Evolutionary conservation across 495 filamentous ascomycete genomes (phyloP).

Genomic region (Parathielavia hyrcaniae): DNA sequence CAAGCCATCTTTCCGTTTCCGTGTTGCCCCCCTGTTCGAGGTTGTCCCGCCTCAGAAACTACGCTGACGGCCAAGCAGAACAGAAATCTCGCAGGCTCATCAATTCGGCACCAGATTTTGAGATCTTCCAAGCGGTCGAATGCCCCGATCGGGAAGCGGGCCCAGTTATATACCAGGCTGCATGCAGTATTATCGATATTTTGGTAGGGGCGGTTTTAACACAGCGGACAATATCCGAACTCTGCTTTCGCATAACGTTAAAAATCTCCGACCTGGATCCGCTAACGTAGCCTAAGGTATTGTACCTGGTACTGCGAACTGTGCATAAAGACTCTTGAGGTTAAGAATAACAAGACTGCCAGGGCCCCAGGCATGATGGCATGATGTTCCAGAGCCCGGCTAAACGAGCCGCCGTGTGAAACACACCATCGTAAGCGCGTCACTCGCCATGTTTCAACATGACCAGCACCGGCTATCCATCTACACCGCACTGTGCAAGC

Average conservation of each 20-base stretch:
- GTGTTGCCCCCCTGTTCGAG: neutral
- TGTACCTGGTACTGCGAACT: neutral
- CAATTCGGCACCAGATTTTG: neutral
- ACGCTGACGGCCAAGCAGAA: neutral
- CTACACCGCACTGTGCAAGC: neutral
- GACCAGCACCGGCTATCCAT: neutral
- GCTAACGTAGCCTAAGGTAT: no score
- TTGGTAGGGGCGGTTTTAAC: no score
- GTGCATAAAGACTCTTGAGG: neutral
- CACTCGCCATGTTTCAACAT: constrained; percentile 6
- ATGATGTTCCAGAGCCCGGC: no score
- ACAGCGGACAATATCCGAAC: no score
- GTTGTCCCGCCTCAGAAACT: neutral
- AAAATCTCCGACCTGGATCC: no score
- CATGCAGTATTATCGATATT: constrained; percentile 5
- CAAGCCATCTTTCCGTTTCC: no score
- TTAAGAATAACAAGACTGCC: no score
- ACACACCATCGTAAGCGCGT: neutral
- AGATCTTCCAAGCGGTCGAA: neutral
- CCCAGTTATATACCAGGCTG: neutral
- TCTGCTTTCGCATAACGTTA: no score
- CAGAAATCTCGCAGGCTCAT: neutral
- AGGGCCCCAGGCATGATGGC: no score
- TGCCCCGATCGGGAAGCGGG: neutral
- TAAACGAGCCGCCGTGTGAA: neutral